Evolutionary conservation across 176 grass and related monocot species (phyloP).

Genomic region (Themeda triandra): DNA sequence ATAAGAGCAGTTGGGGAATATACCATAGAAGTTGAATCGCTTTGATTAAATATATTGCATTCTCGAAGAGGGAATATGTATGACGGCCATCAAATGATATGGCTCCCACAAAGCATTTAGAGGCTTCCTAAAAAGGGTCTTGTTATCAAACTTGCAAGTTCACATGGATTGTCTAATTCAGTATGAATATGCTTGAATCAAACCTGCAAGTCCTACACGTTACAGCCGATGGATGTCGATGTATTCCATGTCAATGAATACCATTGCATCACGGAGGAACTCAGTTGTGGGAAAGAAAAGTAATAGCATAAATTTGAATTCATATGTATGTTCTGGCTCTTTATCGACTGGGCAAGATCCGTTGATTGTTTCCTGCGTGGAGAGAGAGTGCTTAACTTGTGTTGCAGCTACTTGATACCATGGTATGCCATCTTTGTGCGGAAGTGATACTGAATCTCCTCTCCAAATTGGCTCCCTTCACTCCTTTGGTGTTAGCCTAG

Average conservation of each 20-base stretch:
- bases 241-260: background rate
- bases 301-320: too few species aligned
- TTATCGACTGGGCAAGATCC: too few species aligned
- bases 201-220: background rate
- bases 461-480: too few species aligned
- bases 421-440: too few species aligned
- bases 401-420: too few species aligned
- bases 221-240: background rate
- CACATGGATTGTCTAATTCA: conserved; percentile 2
- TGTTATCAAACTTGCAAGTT: conserved; percentile 7
- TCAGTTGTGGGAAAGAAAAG: background rate
- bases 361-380: too few species aligned
- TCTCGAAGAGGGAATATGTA: background rate
- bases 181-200: background rate
- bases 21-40: background rate
- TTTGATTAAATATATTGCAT: conserved; percentile 6
- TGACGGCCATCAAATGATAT: background rate
- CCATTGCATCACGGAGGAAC: background rate
- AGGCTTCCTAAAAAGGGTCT: background rate
- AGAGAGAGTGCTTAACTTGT: too few species aligned
- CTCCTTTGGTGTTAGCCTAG: too few species aligned
- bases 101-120: background rate
- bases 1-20: background rate
- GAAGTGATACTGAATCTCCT: too few species aligned
- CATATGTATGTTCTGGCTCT: too few species aligned